These are phyloP conservation scores for Colletotrichum tamarilloi DNA, from an alignment of 2,329 filamentous ascomycete species.

Conservation along the genomic window DNA sequence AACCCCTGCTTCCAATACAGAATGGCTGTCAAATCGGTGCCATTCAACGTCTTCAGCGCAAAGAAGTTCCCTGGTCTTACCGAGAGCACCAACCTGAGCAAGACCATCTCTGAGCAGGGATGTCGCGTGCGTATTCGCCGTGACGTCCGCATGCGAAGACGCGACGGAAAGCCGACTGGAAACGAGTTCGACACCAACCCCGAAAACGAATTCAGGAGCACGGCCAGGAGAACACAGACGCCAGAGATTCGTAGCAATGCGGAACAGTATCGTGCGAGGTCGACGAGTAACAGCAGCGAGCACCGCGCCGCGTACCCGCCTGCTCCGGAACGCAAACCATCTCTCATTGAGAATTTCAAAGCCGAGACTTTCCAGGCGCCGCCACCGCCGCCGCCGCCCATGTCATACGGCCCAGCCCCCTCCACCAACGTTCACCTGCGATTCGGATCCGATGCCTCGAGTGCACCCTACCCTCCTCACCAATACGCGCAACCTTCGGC, in stretches of 20 bases:
- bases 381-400: slow-evolving; percentile 45
- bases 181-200: slow-evolving; percentile 68
- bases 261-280: slow-evolving; percentile 60
- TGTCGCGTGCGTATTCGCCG: slow-evolving; percentile 95
- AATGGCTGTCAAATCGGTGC: slow-evolving; percentile 87
- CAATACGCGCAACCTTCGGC: slow-evolving; percentile 41
- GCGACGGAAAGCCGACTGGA: slow-evolving; percentile 74
- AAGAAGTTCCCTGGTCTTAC: slow-evolving; percentile 98
- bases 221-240: slow-evolving; percentile 43
- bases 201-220: slow-evolving; percentile 64
- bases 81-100: slow-evolving; percentile 88
- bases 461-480: slow-evolving; percentile 51
- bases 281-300: slow-evolving; percentile 69
- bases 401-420: slow-evolving; percentile 44
- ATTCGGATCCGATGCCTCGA: slow-evolving; percentile 50
- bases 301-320: slow-evolving; percentile 55
- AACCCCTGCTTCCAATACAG: slow-evolving; percentile 80
- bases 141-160: slow-evolving; percentile 91
- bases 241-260: slow-evolving; percentile 35
- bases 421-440: slow-evolving; percentile 43
- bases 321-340: slow-evolving; percentile 56
- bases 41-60: slow-evolving; percentile 92
- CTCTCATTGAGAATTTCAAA: slow-evolving; percentile 51
- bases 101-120: slow-evolving; percentile 94
- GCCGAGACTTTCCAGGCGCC: slow-evolving; percentile 55